These are phyloP conservation scores for Ustilago shanxiensis DNA, from an alignment of 1,284 basidiomycete species.

Conservation along the genomic window DNA sequence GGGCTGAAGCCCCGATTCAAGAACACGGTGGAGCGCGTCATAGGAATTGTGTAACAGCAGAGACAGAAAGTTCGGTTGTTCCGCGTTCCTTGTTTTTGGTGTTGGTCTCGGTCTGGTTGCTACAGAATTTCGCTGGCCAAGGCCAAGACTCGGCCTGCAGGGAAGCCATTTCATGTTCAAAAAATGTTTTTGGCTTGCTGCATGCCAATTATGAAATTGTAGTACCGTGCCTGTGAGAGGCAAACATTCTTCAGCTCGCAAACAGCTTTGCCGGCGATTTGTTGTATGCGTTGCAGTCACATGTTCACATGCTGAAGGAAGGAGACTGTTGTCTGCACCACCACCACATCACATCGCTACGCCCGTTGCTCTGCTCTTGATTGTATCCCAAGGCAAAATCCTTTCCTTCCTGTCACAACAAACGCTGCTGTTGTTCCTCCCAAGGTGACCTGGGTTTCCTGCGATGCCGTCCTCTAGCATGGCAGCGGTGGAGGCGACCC, in stretches of 20 bases:
- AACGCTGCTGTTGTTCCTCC: not conserved
- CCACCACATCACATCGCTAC: not conserved
- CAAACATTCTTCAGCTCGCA: not conserved
- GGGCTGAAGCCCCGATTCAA: not conserved
- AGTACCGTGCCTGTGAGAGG: not conserved
- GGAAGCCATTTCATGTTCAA: conserved; percentile 1
- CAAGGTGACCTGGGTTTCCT: not conserved
- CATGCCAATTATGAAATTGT: not conserved
- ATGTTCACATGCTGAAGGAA: not conserved
- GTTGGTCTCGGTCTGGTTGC: conserved; percentile 25
- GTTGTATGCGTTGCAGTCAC: not conserved
- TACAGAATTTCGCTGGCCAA: conserved; percentile 5
- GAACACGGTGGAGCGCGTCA: not conserved
- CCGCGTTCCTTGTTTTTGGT: conserved; percentile 10
- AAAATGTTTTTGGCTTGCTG: not conserved
- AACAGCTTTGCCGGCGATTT: not conserved
- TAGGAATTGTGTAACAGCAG: not conserved
- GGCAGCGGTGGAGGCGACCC: conserved; percentile 50
- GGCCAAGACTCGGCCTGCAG: not conserved
- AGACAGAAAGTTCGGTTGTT: conserved; percentile 5
- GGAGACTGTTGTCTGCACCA: not conserved
- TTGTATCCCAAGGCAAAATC: not conserved
- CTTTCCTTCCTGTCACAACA: not conserved
- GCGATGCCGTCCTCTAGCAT: conserved; percentile 51
- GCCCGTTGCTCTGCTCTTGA: not conserved